Evolutionary conservation across 2,329 filamentous ascomycete genomes (phyloP), one percentile per base, ranked within the genome.

Genomic region (Diaporthe batatas): DNA sequence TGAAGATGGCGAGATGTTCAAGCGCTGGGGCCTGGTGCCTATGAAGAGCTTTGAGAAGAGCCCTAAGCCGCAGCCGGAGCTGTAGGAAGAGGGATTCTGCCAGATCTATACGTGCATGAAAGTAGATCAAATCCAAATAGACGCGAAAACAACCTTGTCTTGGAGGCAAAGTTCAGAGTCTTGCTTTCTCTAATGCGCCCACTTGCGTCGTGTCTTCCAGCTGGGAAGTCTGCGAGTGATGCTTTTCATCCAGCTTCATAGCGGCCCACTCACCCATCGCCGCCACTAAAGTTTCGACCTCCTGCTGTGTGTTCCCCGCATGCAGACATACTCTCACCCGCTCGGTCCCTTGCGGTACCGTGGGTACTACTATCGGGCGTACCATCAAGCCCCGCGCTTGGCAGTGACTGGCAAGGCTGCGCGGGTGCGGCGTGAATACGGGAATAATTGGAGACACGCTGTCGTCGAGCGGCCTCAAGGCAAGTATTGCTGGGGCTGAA

Each of bases 1-100:
- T 75, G 93, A 97, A 82, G 95, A 98, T 79, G 91, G 90, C 75
- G 91, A 85, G 54, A 94, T 97, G 91, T 97, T 98, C 83, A 89
- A 91, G 2, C 88, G 90, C 68, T 97, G 94, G 93, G 95, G 95
- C 0, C 84, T 96, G 73, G 87, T 90, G 79, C 93, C 94, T 1
- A 97, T 98, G 94, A 85, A 85, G 82, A 73, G 75, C 59, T 67
- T 76, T 14, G 62, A 67, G 32, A 67, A 67, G 62, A 53, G 62
- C 47, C 21, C 34, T 1, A 67, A 39, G 62, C 62, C 62, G n/a
- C 44, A 67, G 47, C 44, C 62, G 44, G 62, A 44, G n/a, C 47
- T 67, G 12, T 29, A 67, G 47, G 21, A 4, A 4, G 14, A 7
- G 47, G 10, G 14, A 8, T 14, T n/a, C 23, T 51, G 47, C 10